Conservation (phyloP, 2,329 filamentous ascomycete genomes). For the Colletotrichum tanaceti region DNA sequence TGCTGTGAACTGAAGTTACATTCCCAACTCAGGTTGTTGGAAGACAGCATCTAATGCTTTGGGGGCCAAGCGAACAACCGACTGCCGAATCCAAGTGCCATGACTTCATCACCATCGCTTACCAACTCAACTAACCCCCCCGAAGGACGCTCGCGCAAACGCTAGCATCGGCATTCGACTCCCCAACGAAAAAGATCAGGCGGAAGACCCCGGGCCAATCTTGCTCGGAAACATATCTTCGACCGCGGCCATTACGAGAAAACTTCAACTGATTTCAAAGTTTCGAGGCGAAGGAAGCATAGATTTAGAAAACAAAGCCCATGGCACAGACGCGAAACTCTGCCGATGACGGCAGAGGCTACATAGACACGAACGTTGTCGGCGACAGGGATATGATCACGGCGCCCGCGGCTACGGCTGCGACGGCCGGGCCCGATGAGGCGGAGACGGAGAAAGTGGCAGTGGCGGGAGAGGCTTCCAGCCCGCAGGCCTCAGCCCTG, state of each 20-base stretch:
- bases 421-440: not conserved
- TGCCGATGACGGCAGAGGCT: constrained; percentile 7
- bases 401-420: constrained; percentile 7
- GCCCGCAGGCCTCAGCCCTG: constrained; percentile 13
- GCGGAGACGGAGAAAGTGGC: not conserved
- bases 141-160: constrained; percentile 28
- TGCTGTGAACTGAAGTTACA: not conserved
- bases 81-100: not conserved
- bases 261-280: not conserved
- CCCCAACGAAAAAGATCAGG: not conserved
- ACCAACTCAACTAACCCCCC: constrained; percentile 22
- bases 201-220: not conserved
- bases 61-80: not conserved
- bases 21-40: not conserved
- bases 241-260: no score
- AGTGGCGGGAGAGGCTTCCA: not conserved
- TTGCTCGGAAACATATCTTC: not conserved
- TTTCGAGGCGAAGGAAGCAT: not conserved
- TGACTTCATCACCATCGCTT: constrained; percentile 22
- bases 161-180: constrained; percentile 6
- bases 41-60: not conserved
- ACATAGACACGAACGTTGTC: constrained; percentile 5
- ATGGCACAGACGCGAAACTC: constrained; percentile 25
- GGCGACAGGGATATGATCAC: constrained; percentile 8
- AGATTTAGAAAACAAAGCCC: no score